Conservation (phyloP, 441 rosid species). For the Pelargonium myrrhifolium region DNA sequence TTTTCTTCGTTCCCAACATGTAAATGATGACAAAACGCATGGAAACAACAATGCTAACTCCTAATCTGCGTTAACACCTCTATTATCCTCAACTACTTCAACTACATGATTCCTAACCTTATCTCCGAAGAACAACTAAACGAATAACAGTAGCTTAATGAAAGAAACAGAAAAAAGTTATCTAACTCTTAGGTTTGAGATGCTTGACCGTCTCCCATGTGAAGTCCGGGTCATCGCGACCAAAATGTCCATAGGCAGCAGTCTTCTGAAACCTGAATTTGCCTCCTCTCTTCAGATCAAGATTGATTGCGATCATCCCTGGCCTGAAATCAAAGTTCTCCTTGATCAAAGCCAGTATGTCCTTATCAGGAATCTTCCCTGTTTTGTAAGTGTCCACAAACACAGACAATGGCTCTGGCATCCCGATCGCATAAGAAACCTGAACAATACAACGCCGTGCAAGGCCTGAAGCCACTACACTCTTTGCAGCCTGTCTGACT, state of each 20-base stretch:
- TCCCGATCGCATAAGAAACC: constrained; percentile 8
- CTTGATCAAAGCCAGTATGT: constrained; percentile 7
- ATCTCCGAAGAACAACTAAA: not conserved
- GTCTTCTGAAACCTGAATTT: constrained; percentile 8
- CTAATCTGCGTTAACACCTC: not conserved
- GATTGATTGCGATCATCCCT: constrained; percentile 7
- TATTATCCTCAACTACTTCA: constrained; percentile 4
- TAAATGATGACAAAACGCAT: not conserved
- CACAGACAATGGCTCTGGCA: constrained; percentile 13
- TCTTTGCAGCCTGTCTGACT: constrained; percentile 13
- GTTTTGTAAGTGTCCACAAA: constrained; percentile 15
- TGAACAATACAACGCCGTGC: constrained; percentile 12
- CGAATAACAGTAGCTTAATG: not conserved
- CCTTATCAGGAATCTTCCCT: constrained; percentile 12
- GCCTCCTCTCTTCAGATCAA: constrained; percentile 10
- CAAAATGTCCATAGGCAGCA: constrained; percentile 13
- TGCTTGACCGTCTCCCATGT: constrained; percentile 14
- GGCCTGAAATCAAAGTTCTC: constrained; percentile 10
- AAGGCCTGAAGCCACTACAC: constrained; percentile 14
- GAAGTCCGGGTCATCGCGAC: constrained; percentile 13
- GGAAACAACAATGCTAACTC: not conserved
- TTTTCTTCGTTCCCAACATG: not conserved
- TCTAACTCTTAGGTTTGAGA: constrained; percentile 8
- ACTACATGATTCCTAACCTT: constrained; percentile 3
- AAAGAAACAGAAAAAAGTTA: not conserved